Evolutionary conservation across 2,329 filamentous ascomycete genomes (phyloP).

Genomic region (Trichoderma koningiopsis): DNA sequence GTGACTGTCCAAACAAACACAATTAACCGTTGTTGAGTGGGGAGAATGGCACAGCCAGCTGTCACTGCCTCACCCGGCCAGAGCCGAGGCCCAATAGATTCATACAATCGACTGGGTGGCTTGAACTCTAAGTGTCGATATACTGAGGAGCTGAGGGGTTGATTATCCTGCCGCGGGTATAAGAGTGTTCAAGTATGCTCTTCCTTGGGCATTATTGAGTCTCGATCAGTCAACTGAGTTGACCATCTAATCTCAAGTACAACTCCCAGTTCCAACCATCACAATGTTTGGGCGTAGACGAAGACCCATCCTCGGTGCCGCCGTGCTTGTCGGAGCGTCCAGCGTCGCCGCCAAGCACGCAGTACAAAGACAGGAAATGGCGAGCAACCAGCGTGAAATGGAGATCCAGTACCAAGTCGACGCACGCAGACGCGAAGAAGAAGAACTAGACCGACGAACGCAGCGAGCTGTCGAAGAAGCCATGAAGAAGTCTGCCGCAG

Average conservation of each 20-base stretch:
- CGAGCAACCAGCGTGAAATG: neutral
- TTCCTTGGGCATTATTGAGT: neutral
- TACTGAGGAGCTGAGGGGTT: neutral
- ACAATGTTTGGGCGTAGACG: neutral
- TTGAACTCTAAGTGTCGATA: slow-evolving; percentile 5
- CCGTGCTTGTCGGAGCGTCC: slow-evolving; percentile 4
- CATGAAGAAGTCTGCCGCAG: neutral
- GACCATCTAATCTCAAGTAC: neutral
- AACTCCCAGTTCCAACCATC: neutral
- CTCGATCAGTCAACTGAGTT: neutral
- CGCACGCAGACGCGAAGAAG: neutral
- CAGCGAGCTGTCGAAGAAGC: slow-evolving; percentile 10
- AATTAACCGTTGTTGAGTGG: neutral
- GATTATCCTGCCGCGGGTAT: neutral
- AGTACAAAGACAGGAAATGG: neutral
- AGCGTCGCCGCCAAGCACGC: neutral
- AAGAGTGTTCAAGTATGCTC: neutral
- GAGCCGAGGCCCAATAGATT: neutral
- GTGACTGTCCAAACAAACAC: neutral
- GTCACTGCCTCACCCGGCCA: slow-evolving; percentile 3
- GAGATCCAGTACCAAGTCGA: slow-evolving; percentile 7
- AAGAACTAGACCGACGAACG: neutral
- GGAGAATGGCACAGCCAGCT: neutral
- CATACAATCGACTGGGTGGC: neutral
- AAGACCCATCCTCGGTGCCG: slow-evolving; percentile 13